Evolutionary conservation across 129 eudicot genomes (phyloP).

Genomic region (Mikania micrantha): DNA sequence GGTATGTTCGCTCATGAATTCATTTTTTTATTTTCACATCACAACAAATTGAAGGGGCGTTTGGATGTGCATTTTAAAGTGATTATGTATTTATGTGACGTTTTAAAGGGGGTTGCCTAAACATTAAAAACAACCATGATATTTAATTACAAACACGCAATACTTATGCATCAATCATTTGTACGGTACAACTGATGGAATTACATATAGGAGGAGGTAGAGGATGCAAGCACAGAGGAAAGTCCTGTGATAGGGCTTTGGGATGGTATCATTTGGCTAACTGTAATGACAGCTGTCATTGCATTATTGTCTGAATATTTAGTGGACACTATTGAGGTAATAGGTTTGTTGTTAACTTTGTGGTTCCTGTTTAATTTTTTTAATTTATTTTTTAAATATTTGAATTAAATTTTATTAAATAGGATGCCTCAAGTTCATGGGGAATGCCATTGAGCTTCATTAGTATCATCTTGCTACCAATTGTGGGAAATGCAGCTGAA

Average conservation of each 20-base stretch:
- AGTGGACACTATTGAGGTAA: slow-evolving; percentile 87
- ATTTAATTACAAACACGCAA: not conserved
- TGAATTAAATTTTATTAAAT: not conserved
- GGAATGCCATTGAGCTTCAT: slow-evolving; percentile 76
- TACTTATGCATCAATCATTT: not conserved
- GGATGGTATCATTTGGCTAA: slow-evolving; percentile 65
- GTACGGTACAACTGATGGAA: not conserved
- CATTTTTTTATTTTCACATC: not conserved
- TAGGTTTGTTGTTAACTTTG: not conserved
- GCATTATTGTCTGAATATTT: slow-evolving; percentile 77
- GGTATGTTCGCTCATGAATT: slow-evolving; percentile 19
- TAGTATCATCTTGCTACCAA: slow-evolving; percentile 75
- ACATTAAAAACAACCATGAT: not conserved
- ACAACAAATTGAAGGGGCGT: not conserved
- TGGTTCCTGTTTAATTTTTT: not conserved
- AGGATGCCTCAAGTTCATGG: slow-evolving; percentile 85
- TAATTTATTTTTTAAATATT: not conserved
- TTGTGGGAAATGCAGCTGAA: slow-evolving; percentile 92
- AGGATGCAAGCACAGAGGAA: slow-evolving; percentile 30
- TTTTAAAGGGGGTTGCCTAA: slow-evolving; percentile 31
- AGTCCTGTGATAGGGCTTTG: slow-evolving; percentile 54
- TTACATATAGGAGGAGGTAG: slow-evolving; percentile 35
- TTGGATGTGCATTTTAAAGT: not conserved
- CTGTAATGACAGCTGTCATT: slow-evolving; percentile 67
- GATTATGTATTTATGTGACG: not conserved